phyloP scores from a whole-genome alignment of 257 asterid genomes.

The Capsicum baccatum region DNA sequence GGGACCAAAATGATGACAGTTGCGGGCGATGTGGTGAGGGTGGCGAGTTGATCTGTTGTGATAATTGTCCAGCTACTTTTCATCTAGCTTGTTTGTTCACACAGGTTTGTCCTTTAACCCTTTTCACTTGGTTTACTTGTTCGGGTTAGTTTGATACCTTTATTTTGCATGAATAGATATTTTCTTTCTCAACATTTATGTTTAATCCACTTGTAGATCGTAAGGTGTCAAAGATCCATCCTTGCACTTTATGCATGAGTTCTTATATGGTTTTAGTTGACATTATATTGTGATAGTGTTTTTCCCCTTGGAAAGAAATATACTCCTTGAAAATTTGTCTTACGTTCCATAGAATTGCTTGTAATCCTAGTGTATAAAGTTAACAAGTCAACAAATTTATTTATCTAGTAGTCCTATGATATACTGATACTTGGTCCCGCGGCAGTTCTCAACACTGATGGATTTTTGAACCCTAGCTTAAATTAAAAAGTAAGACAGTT shows the following conservation, averaged over 20 bases:
- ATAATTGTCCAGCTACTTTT: conserved; percentile 98
- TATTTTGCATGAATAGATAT: conserved; percentile 1
- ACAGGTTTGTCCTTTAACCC: conserved; percentile 61
- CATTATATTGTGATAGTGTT: neutral
- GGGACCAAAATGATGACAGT: conserved; percentile 95
- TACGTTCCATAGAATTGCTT: neutral
- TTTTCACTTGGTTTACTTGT: conserved; percentile 21
- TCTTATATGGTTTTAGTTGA: conserved; percentile 24
- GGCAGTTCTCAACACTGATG: neutral
- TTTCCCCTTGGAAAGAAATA: conserved; percentile 14
- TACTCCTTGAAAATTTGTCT: neutral
- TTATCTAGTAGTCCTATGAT: neutral
- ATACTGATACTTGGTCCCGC: neutral
- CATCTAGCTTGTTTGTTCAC: conserved; percentile 88
- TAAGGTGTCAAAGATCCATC: neutral
- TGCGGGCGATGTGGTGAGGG: conserved; percentile 98
- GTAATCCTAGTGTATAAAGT: neutral
- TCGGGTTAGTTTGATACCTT: conserved; percentile 21
- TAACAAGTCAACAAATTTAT: neutral
- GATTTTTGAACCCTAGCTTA: neutral
- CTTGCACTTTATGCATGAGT: neutral
- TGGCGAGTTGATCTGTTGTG: conserved; percentile 95
- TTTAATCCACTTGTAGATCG: conserved; percentile 19
- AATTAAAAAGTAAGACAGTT: neutral
- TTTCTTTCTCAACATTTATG: conserved; percentile 8